Conservation (phyloP, 1,284 basidiomycete species). For the Ganoderma resinaceum region DNA sequence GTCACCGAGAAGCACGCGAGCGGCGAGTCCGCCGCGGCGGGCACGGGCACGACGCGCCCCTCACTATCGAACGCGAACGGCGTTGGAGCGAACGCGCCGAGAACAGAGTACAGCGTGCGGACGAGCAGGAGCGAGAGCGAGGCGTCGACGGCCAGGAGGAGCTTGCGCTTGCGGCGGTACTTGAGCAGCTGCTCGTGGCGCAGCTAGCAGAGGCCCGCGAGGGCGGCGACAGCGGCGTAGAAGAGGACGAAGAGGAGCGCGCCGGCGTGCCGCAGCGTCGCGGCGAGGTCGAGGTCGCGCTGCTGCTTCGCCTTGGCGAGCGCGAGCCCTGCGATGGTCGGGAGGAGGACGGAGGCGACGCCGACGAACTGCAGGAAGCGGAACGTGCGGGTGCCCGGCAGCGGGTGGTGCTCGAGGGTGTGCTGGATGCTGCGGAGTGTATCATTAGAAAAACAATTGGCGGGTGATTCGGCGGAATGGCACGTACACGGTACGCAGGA, state of each 20-base stretch:
- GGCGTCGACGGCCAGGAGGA: slow-evolving; percentile 57
- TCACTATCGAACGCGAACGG: slow-evolving; percentile 17
- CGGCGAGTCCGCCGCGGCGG: neutral
- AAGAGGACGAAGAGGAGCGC: slow-evolving; percentile 56
- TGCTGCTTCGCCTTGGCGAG: slow-evolving; percentile 17
- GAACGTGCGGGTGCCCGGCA: slow-evolving; percentile 14
- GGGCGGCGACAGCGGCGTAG: slow-evolving; percentile 51
- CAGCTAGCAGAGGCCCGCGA: slow-evolving; percentile 56
- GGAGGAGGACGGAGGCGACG: slow-evolving; percentile 55
- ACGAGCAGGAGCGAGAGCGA: slow-evolving; percentile 66
- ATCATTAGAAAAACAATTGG: neutral
- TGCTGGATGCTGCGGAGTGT: slow-evolving; percentile 30
- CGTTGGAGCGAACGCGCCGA: slow-evolving; percentile 52
- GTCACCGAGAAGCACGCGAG: slow-evolving; percentile 51
- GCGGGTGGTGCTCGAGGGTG: slow-evolving; percentile 27
- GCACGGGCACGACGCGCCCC: slow-evolving; percentile 8
- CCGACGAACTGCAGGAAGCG: slow-evolving; percentile 45
- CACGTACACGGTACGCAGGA: slow-evolving; percentile 66
- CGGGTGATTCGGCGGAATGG: no score
- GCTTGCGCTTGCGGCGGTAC: slow-evolving; percentile 61
- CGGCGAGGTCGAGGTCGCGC: slow-evolving; percentile 22
- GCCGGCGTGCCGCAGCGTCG: slow-evolving; percentile 55
- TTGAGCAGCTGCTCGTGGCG: slow-evolving; percentile 54
- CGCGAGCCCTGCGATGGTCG: slow-evolving; percentile 51
- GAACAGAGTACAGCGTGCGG: slow-evolving; percentile 59